Percentiles rank a stretch among this genome's conserved stretches.
Evolutionary conservation across 305 asterid genomes (phyloP).

Genomic region (Rubia peregrina): DNA sequence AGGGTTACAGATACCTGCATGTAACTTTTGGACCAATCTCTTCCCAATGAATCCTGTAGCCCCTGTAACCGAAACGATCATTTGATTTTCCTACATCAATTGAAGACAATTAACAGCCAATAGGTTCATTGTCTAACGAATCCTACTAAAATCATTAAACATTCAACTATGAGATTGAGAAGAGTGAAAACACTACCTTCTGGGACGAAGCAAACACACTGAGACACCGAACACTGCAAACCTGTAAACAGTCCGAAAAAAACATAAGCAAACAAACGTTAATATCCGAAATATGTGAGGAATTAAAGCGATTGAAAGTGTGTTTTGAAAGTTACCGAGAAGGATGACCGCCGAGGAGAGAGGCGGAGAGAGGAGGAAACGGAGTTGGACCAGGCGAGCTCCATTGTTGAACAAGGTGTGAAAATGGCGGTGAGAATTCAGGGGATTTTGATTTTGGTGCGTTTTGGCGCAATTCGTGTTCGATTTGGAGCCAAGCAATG

Average conservation of each 20-base stretch:
- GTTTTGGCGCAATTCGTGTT: constrained; percentile 12
- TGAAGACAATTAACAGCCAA: constrained; percentile 10
- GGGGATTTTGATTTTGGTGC: background rate
- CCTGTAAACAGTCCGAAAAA: constrained; percentile 11
- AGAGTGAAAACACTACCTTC: constrained; percentile 6
- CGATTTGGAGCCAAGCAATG: constrained; percentile 19
- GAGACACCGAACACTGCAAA: background rate
- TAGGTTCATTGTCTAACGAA: background rate
- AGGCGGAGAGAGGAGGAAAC: constrained; percentile 23
- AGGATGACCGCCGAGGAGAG: constrained; percentile 12
- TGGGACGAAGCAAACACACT: constrained; percentile 14
- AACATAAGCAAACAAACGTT: background rate
- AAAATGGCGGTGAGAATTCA: background rate
- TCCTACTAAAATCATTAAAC: background rate
- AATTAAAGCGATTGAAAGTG: background rate
- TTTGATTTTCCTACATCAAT: constrained; percentile 48
- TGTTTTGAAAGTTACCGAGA: constrained; percentile 10
- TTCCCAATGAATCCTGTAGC: constrained; percentile 94
- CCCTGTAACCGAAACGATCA: constrained; percentile 83
- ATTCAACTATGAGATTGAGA: no score
- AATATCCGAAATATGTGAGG: background rate
- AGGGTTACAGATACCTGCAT: constrained; percentile 44
- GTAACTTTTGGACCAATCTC: constrained; percentile 84
- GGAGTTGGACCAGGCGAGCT: constrained; percentile 27
- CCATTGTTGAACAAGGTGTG: constrained; percentile 18